Percentiles rank a stretch among this genome's conserved stretches.
phyloP scores from a whole-genome alignment of 2,329 filamentous ascomycete species.

The Phaeosphaeria sp. region DNA sequence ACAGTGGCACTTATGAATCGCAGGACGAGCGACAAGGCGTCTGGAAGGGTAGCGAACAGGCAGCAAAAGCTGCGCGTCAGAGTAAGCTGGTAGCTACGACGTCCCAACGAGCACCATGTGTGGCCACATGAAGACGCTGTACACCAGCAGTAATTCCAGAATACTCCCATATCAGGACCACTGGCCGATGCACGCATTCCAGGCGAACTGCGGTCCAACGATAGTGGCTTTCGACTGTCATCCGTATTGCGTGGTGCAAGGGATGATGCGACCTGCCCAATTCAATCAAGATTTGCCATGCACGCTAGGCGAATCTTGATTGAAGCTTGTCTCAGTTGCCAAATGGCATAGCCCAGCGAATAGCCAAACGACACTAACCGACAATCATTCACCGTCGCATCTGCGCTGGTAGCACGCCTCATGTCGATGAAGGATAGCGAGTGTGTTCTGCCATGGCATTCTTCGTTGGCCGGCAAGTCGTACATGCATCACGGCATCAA shows the following conservation, averaged over 20 bases:
- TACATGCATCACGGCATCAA: not conserved
- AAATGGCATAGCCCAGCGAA: slow-evolving; percentile 13
- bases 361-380: not conserved
- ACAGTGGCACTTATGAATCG: not conserved
- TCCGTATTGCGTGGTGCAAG: slow-evolving; percentile 5
- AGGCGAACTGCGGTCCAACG: not conserved
- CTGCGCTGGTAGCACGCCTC: not conserved
- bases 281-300: not conserved
- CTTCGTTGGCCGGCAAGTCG: not conserved
- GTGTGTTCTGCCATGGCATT: not conserved
- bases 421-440: not conserved
- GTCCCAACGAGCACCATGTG: not conserved
- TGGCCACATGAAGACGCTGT: not conserved
- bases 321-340: slow-evolving; percentile 21
- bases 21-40: not conserved
- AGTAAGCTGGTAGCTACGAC: not conserved
- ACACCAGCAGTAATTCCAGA: not conserved
- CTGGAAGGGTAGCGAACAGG: not conserved
- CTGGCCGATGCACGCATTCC: not conserved
- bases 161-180: not conserved
- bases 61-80: not conserved
- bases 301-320: slow-evolving; percentile 4
- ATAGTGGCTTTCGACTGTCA: slow-evolving; percentile 12
- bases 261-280: not conserved
- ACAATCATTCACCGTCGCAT: not conserved